A percentile compares a stretch with the other conserved stretches of the same genome.
These are phyloP conservation scores for Camelina sativa DNA, from an alignment of 345 rosid species.

Conservation along the genomic window DNA sequence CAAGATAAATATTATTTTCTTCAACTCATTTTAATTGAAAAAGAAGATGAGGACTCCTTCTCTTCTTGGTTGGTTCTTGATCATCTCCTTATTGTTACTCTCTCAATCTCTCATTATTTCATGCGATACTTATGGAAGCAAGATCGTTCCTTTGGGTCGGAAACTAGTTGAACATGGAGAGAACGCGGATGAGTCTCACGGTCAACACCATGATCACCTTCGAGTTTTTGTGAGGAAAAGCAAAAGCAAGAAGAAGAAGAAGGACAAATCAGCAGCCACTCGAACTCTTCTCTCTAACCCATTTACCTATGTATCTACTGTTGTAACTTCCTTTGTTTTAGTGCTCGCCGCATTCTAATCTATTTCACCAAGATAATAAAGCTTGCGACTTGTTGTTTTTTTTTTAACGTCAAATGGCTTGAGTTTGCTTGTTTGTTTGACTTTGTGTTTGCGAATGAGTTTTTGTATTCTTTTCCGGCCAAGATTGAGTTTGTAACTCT, in stretches of 20 bases:
- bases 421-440: constrained; percentile 20
- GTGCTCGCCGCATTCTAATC: constrained; percentile 38
- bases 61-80: constrained; percentile 40
- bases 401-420: constrained; percentile 14
- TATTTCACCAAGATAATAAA: background rate
- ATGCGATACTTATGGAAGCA: background rate
- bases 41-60: constrained; percentile 28
- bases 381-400: background rate
- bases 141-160: constrained; percentile 28
- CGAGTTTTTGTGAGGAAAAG: constrained; percentile 34
- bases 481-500: background rate
- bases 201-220: constrained; percentile 37
- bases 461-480: background rate
- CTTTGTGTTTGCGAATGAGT: constrained; percentile 6
- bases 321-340: constrained; percentile 30
- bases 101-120: constrained; percentile 34
- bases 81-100: constrained; percentile 36
- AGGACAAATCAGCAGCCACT: constrained; percentile 40
- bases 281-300: constrained; percentile 46
- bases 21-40: background rate
- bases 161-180: constrained; percentile 37
- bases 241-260: constrained; percentile 32
- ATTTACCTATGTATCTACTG: constrained; percentile 32
- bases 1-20: background rate
- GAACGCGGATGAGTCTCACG: constrained; percentile 3